These are phyloP conservation scores for Deinandra increscens DNA, from an alignment of 129 eudicot genomes.

Conservation along the genomic window DNA sequence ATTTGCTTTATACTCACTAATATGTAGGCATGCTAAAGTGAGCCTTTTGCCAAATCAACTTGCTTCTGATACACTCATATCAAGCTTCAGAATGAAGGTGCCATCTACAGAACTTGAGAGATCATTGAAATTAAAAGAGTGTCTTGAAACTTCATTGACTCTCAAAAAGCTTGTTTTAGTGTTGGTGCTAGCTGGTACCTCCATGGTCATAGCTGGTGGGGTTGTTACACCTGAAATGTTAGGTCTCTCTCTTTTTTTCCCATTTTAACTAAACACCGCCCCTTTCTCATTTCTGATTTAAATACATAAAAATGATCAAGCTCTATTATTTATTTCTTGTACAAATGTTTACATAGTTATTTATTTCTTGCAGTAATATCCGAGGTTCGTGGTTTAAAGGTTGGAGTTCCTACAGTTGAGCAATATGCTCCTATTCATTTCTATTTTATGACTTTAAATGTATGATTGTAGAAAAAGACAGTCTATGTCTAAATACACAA, in stretches of 20 bases:
- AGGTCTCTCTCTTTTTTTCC: slow-evolving; percentile 57
- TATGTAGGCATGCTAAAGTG: slow-evolving; percentile 95
- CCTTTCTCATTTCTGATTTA: slow-evolving; percentile 2
- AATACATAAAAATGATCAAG: slow-evolving; percentile 9
- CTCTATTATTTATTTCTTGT: slow-evolving; percentile 8
- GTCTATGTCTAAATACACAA: too few relatives aligned
- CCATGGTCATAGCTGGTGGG: slow-evolving; percentile 97
- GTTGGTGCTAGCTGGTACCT: slow-evolving; percentile 92
- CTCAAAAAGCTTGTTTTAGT: slow-evolving; percentile 78
- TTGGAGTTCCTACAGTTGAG: slow-evolving; percentile 64
- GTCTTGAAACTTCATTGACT: slow-evolving; percentile 67
- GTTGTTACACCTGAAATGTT: slow-evolving; percentile 98
- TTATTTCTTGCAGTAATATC: slow-evolving; percentile 68
- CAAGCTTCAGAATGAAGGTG: slow-evolving; percentile 91
- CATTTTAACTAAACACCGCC: background rate
- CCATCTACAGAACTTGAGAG: slow-evolving; percentile 97
- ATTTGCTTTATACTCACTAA: slow-evolving; percentile 88
- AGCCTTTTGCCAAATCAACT: slow-evolving; percentile 94
- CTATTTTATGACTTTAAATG: too few relatives aligned
- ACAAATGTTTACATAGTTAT: background rate
- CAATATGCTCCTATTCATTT: too few relatives aligned
- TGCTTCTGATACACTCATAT: slow-evolving; percentile 86
- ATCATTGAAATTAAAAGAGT: slow-evolving; percentile 76
- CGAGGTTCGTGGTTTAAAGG: slow-evolving; percentile 86
- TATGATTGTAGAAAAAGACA: too few relatives aligned